Evolutionary conservation across 192 early-diverging fungal genomes (phyloP).

Genomic region (Gonapodya prolifera): DNA sequence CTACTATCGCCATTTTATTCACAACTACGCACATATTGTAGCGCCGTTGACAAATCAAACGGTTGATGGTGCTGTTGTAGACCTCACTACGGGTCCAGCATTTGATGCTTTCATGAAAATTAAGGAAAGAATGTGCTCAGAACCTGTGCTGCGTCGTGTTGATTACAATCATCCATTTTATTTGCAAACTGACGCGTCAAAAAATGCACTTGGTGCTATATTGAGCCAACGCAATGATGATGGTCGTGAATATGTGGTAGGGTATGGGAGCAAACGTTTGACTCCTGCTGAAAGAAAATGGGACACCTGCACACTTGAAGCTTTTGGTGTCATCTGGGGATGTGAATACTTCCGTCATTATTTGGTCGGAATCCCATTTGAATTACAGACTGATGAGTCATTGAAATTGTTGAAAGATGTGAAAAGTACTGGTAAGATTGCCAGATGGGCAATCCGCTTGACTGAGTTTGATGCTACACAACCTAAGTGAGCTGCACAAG

Average conservation of each 20-base stretch:
- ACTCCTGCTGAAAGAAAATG: background rate
- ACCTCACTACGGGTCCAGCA: slow-evolving; percentile 4
- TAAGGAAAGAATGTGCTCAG: slow-evolving; percentile 12
- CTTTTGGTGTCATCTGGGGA: slow-evolving; percentile 13
- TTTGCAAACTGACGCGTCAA: slow-evolving; percentile 24
- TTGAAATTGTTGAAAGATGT: background rate
- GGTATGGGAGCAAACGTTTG: background rate
- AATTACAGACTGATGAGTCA: background rate
- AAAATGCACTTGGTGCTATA: slow-evolving; percentile 20
- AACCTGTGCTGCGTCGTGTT: slow-evolving; percentile 17
- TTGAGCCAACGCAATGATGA: slow-evolving; percentile 14
- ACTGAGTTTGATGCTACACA: too few species aligned
- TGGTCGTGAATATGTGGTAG: background rate
- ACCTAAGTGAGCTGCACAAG: too few species aligned
- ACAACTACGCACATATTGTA: slow-evolving; percentile 12
- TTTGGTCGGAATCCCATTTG: background rate
- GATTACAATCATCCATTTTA: slow-evolving; percentile 17
- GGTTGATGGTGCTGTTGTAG: background rate
- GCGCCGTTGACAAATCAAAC: slow-evolving; percentile 15
- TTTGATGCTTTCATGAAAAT: slow-evolving; percentile 16
- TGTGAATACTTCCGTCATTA: slow-evolving; percentile 17
- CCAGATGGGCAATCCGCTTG: background rate
- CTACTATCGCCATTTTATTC: slow-evolving; percentile 21
- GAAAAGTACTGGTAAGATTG: background rate
- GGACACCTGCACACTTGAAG: slow-evolving; percentile 7